Percentiles rank a stretch among this genome's conserved stretches.
Evolutionary conservation across 768 basidiomycete genomes (phyloP).

Genomic region (Boletales sp.): DNA sequence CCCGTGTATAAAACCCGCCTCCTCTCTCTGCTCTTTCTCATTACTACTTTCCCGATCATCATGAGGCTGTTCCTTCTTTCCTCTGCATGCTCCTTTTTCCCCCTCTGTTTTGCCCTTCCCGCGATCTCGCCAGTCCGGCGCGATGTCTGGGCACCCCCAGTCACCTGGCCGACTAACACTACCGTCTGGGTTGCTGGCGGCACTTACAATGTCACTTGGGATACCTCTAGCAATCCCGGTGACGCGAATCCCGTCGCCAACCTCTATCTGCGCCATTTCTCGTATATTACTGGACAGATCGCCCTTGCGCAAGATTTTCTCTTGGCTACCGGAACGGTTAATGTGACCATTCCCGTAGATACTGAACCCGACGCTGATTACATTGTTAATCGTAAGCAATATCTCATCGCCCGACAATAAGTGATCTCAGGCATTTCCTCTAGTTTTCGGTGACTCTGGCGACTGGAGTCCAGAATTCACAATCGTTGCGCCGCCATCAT

Average conservation of each 20-base stretch:
- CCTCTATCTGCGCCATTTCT: conserved; percentile 39
- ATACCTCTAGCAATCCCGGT: conserved; percentile 37
- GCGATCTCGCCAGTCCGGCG: conserved; percentile 17
- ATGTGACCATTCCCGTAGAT: conserved; percentile 38
- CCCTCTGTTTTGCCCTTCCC: conserved; percentile 31
- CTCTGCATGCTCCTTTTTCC: conserved; percentile 16
- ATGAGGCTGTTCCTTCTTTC: conserved; percentile 18
- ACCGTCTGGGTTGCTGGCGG: conserved; percentile 42
- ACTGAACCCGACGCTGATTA: conserved; percentile 38
- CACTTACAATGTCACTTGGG: conserved; percentile 44
- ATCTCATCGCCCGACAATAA: background rate
- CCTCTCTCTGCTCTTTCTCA: background rate
- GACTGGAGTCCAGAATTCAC: conserved; percentile 45
- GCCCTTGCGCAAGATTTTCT: conserved; percentile 39
- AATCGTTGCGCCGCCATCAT: conserved; percentile 29
- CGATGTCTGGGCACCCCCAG: conserved; percentile 48
- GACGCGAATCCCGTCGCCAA: conserved; percentile 46
- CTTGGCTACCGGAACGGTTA: conserved; percentile 32
- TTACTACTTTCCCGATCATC: conserved; percentile 7
- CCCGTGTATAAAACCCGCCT: conserved; percentile 10
- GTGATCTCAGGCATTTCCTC: background rate
- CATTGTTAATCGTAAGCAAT: conserved; percentile 41
- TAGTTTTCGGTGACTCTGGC: conserved; percentile 55
- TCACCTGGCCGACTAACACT: conserved; percentile 34
- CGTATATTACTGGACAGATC: conserved; percentile 16